Conservation (phyloP, 78 protist genomes). For the Protostelium mycophagum region DNA sequence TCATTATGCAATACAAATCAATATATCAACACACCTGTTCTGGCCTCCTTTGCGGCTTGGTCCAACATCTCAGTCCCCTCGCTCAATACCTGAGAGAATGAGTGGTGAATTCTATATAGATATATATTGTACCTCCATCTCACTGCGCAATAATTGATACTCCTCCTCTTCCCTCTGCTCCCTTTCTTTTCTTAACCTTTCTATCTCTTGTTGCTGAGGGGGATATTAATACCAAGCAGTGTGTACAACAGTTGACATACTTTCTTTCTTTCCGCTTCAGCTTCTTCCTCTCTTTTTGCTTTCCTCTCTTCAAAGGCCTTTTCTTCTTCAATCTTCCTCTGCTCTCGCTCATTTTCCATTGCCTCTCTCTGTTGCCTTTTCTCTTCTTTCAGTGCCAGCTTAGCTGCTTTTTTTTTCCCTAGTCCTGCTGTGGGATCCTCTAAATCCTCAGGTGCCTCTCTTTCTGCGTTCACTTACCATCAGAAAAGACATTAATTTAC, state of each 20-base stretch:
- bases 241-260: not conserved
- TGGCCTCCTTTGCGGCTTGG: not conserved
- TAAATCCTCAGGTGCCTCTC: not conserved
- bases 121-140: constrained; percentile 13
- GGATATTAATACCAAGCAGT: not conserved
- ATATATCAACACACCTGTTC: not conserved
- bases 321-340: constrained; percentile 40
- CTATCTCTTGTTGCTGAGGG: constrained; percentile 19
- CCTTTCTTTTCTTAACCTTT: constrained; percentile 19
- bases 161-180: constrained; percentile 56
- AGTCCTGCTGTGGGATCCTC: not conserved
- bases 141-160: constrained; percentile 11
- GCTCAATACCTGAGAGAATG: constrained; percentile 18
- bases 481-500: no score
- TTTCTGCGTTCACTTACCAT: no score
- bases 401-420: constrained; percentile 59
- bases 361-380: constrained; percentile 49
- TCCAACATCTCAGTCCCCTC: not conserved
- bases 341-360: constrained; percentile 26
- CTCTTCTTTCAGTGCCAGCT: constrained; percentile 46
- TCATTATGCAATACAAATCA: constrained; percentile 2
- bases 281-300: constrained; percentile 29
- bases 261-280: constrained; percentile 23
- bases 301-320: constrained; percentile 12
- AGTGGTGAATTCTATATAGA: constrained; percentile 17